These are phyloP conservation scores for Alternaria triticimaculans DNA, from an alignment of 2,329 filamentous ascomycete genomes.

Conservation along the genomic window DNA sequence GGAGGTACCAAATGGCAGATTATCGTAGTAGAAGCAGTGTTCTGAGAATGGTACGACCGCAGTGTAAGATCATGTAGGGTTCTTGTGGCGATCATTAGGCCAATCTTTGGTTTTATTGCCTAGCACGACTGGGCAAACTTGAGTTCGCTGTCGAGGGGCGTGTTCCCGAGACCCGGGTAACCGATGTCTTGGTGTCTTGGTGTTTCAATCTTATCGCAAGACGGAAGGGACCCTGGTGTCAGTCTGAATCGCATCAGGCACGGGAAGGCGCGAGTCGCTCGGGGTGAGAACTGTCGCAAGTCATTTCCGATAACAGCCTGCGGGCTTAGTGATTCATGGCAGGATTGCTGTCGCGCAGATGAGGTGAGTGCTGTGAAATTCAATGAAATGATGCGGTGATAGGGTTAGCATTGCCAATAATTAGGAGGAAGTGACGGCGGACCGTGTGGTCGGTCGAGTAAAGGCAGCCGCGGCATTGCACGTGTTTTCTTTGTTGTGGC, in stretches of 20 bases:
- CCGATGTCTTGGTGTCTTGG: conserved; percentile 2
- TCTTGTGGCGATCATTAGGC: neutral
- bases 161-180: conserved; percentile 4
- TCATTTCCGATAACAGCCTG: neutral
- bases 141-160: neutral
- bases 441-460: neutral
- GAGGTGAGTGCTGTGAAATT: neutral
- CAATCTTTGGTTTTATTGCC: conserved; percentile 5
- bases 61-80: neutral
- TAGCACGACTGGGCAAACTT: conserved; percentile 5
- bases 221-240: conserved; percentile 3
- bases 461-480: neutral
- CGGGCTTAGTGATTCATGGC: conserved; percentile 3
- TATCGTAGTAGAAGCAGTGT: neutral
- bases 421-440: neutral
- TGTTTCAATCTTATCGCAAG: neutral
- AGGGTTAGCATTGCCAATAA: neutral
- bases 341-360: neutral
- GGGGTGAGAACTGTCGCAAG: neutral
- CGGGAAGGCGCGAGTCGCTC: neutral
- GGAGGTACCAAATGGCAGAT: neutral
- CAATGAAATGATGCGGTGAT: neutral
- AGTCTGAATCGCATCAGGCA: neutral
- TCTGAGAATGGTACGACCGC: neutral
- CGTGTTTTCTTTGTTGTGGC: conserved; percentile 1